Evolutionary conservation across 1,284 basidiomycete genomes (phyloP), one percentile per base, ranked within the genome.

Genomic region (Peniophora sp.): DNA sequence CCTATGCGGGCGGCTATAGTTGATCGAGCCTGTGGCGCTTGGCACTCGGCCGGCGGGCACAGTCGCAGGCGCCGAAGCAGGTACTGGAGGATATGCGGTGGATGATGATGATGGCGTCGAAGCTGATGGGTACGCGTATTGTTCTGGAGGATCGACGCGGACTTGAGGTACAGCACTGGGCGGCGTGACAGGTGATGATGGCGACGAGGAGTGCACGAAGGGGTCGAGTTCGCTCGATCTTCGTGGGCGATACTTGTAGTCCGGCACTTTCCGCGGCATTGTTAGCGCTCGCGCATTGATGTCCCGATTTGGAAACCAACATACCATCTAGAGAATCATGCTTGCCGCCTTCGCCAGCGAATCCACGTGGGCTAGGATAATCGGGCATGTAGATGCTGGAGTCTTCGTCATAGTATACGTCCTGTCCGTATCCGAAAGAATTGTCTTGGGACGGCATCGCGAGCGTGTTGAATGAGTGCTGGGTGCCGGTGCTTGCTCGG

Each of bases 1-100:
- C 39, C 75, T 72, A 48, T 70, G 71, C 44, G 79, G 80, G 48
- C 76, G 67, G 18, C 81, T 82, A 58, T 78, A 81, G 58, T 82
- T 83, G 36, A 70, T 42, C 47, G 52, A 51, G 10, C 27, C 27
- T 32, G 27, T 6, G 27, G 44, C 34, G 1, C 60, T 62, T 10
- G 61, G 64, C 18, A 48, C 51, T 18, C 60, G 56, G 14, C 60
- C 61, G 17, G 49, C 24, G 27, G 35, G 51, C 1, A 52, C 39
- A 44, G 43, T 14, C 37, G 17, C 49, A 24, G 35, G 52, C 55
- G 50, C 32, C 44, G 35, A 24, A 18, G 42, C 47, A 46, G 44
- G 39, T 52, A 54, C 36, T 46, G 49, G 24, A 53, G 59, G 17
- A 53, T 39, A 46, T 48, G 47, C 59, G 51, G 68, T 67, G 41